Evolutionary conservation across 306 rosid genomes (phyloP).

Genomic region (Hippophae tibetana): DNA sequence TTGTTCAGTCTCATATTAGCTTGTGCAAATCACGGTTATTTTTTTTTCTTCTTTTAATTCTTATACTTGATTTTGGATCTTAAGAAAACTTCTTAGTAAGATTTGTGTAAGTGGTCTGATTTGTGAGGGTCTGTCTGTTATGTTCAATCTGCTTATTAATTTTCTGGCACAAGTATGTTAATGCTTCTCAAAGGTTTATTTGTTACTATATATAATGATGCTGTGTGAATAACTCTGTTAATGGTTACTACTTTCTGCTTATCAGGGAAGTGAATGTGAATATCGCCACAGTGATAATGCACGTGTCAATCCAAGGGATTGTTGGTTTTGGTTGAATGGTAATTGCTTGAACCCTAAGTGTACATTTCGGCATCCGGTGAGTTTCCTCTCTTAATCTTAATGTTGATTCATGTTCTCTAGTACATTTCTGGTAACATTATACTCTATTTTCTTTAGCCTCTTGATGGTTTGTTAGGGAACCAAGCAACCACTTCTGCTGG

Average conservation of each 20-base stretch:
- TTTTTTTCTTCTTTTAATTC: background rate
- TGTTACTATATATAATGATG: too few relatives aligned
- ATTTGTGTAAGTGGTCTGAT: background rate
- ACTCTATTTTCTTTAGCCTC: constrained; percentile 51
- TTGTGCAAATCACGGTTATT: background rate
- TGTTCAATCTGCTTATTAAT: too few relatives aligned
- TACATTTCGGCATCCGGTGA: constrained; percentile 88
- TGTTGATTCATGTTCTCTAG: background rate
- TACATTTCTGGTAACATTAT: background rate
- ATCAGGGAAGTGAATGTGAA: constrained; percentile 88
- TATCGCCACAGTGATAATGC: constrained; percentile 96
- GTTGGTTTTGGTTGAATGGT: constrained; percentile 92
- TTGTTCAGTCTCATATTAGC: background rate
- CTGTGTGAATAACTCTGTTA: too few relatives aligned
- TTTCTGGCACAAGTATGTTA: too few relatives aligned
- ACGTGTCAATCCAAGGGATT: constrained; percentile 88
- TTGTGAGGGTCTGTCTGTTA: too few relatives aligned
- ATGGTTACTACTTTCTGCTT: too few relatives aligned
- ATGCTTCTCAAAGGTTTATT: too few relatives aligned
- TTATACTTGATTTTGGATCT: background rate
- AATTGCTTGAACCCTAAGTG: constrained; percentile 92
- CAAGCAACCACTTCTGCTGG: constrained; percentile 51
- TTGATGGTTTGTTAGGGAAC: constrained; percentile 69
- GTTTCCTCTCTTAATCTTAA: constrained; percentile 17
- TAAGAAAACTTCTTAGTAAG: background rate